These are phyloP conservation scores for Trichodelitschia bisporula DNA, from an alignment of 495 filamentous ascomycete species.

Conservation along the genomic window DNA sequence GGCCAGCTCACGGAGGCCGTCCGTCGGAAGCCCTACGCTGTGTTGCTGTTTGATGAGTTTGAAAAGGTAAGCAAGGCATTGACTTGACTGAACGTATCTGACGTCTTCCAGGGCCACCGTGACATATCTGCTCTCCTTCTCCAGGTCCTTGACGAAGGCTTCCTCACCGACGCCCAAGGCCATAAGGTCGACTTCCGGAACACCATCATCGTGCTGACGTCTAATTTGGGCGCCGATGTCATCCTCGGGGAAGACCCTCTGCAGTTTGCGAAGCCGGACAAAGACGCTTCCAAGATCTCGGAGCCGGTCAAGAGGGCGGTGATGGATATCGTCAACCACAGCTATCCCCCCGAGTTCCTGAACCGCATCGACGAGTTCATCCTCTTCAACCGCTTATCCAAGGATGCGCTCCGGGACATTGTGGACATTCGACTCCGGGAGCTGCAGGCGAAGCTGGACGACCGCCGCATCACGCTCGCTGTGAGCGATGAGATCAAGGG, in stretches of 20 bases:
- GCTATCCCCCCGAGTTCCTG: conserved; percentile 81
- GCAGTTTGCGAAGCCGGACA: conserved; percentile 26
- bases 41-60: conserved; percentile 89
- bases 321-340: conserved; percentile 59
- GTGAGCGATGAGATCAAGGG: conserved; percentile 46
- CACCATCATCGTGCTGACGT: conserved; percentile 87
- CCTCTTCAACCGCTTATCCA: conserved; percentile 66
- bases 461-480: conserved; percentile 54
- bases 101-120: no score
- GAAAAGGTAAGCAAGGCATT: no score
- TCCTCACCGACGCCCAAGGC: conserved; percentile 83
- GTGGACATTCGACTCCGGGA: conserved; percentile 80
- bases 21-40: conserved; percentile 81
- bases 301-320: conserved; percentile 48
- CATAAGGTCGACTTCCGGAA: conserved; percentile 93
- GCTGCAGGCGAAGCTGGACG: conserved; percentile 59
- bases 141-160: conserved; percentile 90
- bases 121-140: conserved; percentile 88
- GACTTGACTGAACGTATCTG: no score
- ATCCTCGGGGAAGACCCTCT: conserved; percentile 33
- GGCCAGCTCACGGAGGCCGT: conserved; percentile 94
- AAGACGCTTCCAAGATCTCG: conserved; percentile 32
- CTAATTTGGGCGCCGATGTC: conserved; percentile 66
- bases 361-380: conserved; percentile 96
- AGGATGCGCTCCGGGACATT: conserved; percentile 62